These are phyloP conservation scores for Hericium alpestre DNA, from an alignment of 768 basidiomycete genomes.

Conservation along the genomic window DNA sequence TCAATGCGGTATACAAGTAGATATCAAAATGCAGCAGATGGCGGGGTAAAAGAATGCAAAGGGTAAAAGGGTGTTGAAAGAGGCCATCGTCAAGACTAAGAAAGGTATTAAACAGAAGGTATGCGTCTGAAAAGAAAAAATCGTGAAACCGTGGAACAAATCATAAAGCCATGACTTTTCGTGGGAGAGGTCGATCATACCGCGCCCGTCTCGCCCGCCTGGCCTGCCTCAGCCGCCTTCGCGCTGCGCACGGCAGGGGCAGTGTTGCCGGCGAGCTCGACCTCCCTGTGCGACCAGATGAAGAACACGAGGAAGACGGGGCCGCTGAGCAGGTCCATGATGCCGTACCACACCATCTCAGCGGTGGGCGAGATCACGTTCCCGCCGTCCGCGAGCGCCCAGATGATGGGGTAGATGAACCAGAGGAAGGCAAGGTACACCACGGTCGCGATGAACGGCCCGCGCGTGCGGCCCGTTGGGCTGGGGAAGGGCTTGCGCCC, in stretches of 20 bases:
- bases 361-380: constrained; percentile 37
- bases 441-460: constrained; percentile 24
- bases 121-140: not conserved
- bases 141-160: not conserved
- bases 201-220: not conserved
- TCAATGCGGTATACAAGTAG: no score
- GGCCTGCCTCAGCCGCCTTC: not conserved
- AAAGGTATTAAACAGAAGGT: not conserved
- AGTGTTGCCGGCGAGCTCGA: not conserved
- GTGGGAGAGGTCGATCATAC: not conserved
- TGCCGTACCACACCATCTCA: constrained; percentile 49
- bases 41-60: no score
- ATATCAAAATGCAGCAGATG: no score
- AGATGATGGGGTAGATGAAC: constrained; percentile 46
- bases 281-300: constrained; percentile 1
- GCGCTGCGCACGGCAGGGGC: not conserved
- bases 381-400: constrained; percentile 46
- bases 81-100: not conserved
- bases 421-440: constrained; percentile 40
- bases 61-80: not conserved
- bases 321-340: constrained; percentile 32
- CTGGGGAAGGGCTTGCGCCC: constrained; percentile 6
- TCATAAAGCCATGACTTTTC: not conserved
- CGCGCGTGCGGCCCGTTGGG: constrained; percentile 19
- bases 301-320: constrained; percentile 26